These are phyloP conservation scores for Saturnispora zaruensis DNA, from an alignment of 805 yeast species.

Conservation along the genomic window DNA sequence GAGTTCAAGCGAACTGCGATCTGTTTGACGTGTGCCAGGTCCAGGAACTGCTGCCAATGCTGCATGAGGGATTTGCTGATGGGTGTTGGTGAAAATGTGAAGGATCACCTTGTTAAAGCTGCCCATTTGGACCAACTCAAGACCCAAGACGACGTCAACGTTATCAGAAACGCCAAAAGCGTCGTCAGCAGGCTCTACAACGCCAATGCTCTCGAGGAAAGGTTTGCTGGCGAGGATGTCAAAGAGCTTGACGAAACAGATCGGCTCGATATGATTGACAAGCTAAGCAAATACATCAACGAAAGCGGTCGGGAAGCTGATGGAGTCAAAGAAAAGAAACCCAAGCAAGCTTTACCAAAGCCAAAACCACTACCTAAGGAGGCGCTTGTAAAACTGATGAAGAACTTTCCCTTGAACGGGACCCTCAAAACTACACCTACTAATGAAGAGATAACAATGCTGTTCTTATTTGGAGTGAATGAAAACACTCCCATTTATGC, in stretches of 20 bases:
- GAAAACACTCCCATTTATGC: conserved; percentile 57
- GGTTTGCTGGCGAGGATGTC: conserved; percentile 18
- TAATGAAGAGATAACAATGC: conserved; percentile 38
- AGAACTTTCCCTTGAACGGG: conserved; percentile 64
- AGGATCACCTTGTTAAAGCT: conserved; percentile 75
- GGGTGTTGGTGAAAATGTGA: conserved; percentile 67
- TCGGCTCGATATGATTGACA: conserved; percentile 10
- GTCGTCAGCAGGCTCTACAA: conserved; percentile 43
- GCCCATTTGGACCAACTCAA: conserved; percentile 35
- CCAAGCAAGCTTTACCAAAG: not conserved
- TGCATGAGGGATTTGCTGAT: conserved; percentile 78
- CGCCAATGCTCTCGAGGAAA: conserved; percentile 38
- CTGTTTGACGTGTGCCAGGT: conserved; percentile 72
- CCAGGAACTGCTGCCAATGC: conserved; percentile 77
- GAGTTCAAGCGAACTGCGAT: conserved; percentile 54
- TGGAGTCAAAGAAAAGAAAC: conserved; percentile 13
- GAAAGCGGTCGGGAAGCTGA: conserved; percentile 9
- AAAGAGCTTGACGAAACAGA: conserved; percentile 13
- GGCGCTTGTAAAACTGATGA: conserved; percentile 44
- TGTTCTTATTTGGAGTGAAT: conserved; percentile 70
- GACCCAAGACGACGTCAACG: conserved; percentile 20
- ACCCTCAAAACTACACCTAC: conserved; percentile 35
- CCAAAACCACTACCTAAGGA: conserved; percentile 20
- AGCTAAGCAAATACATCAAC: not conserved
- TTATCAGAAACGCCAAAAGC: conserved; percentile 39